Base-by-base conservation (phyloP, 192 early-diverging fungal genomes). In the Coemansia sp. region DNA sequence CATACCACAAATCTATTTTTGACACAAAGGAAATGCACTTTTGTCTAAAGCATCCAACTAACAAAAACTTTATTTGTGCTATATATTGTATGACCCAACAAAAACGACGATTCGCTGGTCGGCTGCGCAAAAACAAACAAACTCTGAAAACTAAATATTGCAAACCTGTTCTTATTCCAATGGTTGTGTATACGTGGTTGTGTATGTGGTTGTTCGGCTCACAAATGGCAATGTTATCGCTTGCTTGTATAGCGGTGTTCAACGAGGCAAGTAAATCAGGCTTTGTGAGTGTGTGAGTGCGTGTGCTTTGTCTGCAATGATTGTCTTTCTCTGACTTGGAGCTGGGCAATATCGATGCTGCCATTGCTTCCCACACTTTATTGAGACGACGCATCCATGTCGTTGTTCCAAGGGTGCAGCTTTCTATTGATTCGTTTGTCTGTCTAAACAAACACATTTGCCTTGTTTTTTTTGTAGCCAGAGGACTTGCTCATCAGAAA, bases 401-500 rank as follows among this genome's bases (percentile, higher is more conserved):
- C 42, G 42, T 45, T 14, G 42, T 45, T 45, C 12, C 5, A 5
- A 45, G 12, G 42, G 16, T 2, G 12, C 5, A 14, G 8, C 12
- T 45, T 45, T 45, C n/a, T n/a, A n/a, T 3, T 25, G 12, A 40
- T 56, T 1, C 7, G 1, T 4, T 45, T 45, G 42, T 45, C 5
- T 14, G 3, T 3, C 42, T 45, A 45, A 45, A 45, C 42, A 45
- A 45, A 45, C 12, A 14, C n/a, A 12, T 28, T 40, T 28, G 20
- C 14, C 14, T 18, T 45, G 28, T 42, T 38, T 56, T 45, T 25
- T 22, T 40, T 74, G 63, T 80, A 80, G 77, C 77, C 36, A 72
- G 77, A 32, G 77, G 72, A 14, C 63, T 80, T n/a, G 77, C 77
- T 48, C 77, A 80, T 38, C 72, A 80, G 58, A 74, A 66, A 28